These are phyloP conservation scores for Backusella luteola DNA, from an alignment of 192 early-diverging fungal genomes.

Conservation along the genomic window DNA sequence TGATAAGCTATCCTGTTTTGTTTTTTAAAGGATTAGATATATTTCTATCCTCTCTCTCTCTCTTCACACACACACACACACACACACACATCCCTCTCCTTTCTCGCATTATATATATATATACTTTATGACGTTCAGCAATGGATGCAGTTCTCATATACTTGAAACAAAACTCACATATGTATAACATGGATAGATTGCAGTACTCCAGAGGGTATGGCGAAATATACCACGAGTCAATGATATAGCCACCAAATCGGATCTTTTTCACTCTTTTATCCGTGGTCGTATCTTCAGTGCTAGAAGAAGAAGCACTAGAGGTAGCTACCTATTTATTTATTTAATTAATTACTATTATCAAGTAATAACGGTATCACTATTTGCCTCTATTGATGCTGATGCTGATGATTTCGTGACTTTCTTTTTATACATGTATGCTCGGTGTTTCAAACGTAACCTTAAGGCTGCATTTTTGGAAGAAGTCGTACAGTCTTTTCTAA, in stretches of 20 bases:
- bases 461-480: background rate
- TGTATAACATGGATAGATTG: constrained; percentile 68
- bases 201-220: constrained; percentile 97
- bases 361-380: background rate
- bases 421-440: background rate
- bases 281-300: background rate
- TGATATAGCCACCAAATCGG: constrained; percentile 49
- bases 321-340: background rate
- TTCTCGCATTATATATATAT: background rate
- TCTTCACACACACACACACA: background rate
- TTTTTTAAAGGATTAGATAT: background rate
- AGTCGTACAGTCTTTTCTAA: background rate
- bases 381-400: background rate
- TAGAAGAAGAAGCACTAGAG: background rate
- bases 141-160: constrained; percentile 92
- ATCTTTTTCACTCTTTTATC: background rate
- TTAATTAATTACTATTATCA: background rate
- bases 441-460: constrained; percentile 1
- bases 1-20: background rate
- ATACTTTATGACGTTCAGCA: constrained; percentile 71
- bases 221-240: constrained; percentile 92
- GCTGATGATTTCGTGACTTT: background rate
- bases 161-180: constrained; percentile 98
- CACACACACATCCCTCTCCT: background rate
- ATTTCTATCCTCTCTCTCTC: background rate